phyloP scores from a whole-genome alignment of 2,329 filamentous ascomycete genomes.

The Fusarium haematococcum region DNA sequence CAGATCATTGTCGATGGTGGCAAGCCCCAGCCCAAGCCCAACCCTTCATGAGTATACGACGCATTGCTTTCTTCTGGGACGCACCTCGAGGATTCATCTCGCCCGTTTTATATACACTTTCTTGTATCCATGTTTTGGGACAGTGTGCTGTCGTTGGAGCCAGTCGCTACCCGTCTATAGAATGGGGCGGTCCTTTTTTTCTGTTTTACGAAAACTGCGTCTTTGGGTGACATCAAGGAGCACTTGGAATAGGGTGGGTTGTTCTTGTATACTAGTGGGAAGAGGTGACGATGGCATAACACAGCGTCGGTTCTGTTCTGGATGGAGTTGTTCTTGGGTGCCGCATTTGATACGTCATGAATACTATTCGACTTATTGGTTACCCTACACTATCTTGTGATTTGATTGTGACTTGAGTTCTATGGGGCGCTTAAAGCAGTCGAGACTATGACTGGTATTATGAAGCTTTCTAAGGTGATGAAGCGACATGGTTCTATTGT shows the following conservation, averaged over 20 bases:
- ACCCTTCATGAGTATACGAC: constrained; percentile 31
- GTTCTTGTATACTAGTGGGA: constrained; percentile 29
- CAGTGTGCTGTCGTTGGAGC: not conserved
- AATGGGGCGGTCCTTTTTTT: constrained; percentile 13
- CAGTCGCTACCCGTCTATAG: constrained; percentile 26
- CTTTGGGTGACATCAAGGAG: constrained; percentile 21
- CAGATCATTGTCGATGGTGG: constrained; percentile 76
- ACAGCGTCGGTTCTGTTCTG: constrained; percentile 24
- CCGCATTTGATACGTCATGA: constrained; percentile 12
- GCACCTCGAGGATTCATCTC: not conserved
- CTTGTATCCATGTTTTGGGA: constrained; percentile 31
- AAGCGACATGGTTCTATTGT: not conserved
- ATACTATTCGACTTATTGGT: constrained; percentile 10
- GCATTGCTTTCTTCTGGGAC: constrained; percentile 1
- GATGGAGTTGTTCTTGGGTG: constrained; percentile 29
- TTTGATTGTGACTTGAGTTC: not conserved
- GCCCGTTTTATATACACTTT: constrained; percentile 8
- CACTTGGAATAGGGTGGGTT: constrained; percentile 1
- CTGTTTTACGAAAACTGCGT: constrained; percentile 14
- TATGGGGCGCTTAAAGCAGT: not conserved
- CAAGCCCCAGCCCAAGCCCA: constrained; percentile 46
- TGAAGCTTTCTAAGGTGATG: not conserved
- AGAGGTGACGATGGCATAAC: constrained; percentile 21
- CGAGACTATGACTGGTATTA: not conserved
- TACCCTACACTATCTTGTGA: not conserved